Base-by-base conservation (phyloP, 495 filamentous ascomycete genomes). In the Astrothelium subdiscretum region DNA sequence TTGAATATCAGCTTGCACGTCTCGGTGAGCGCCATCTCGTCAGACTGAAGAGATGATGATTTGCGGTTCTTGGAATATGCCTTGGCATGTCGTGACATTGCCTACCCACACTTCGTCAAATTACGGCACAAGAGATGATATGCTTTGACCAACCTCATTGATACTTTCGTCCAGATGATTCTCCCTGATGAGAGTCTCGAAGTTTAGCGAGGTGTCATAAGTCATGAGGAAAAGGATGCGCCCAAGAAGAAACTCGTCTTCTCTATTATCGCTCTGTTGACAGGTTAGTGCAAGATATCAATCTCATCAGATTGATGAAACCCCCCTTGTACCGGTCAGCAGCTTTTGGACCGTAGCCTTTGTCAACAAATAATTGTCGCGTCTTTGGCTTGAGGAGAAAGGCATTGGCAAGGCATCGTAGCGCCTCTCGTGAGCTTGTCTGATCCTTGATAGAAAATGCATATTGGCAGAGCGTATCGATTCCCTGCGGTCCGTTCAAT, bases 1-100 rank as follows among this genome's bases (percentile, higher is more conserved):
- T 96, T 97, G 76, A 95, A 98, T 6, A 96, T 73, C 48, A 98
- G 78, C 69, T 97, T 96, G 13, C 95, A 75, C 1, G 86, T 90
- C 69, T 98, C 95, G 0, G 77, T 80, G 3, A 98, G 77, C 8
- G 91, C 92, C 79, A 92, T 81, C 64, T 85, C 82, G 61, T 87
- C 86, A 78, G 91, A 88, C 2, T 86, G 81, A 31, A 84, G 72
- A 3, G 77, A 68, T 32, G 72, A 26, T 59, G 68, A 58, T 32
- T 64, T 44, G 59, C 65, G 24, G 58, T 67, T 43, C 32, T 43
- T 44, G 51, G 62, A 31, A 59, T 65, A 44, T 29, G 27, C 26
- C 58, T 66, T 67, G 2, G 68, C 59, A 58, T 71, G 69, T 20
- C 63, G 65, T 15, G 58, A 42, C 15, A 71, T 54, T n/a, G 66